These are phyloP conservation scores for Arbutus unedo DNA, from an alignment of 148 eudicot genomes.

Conservation along the genomic window DNA sequence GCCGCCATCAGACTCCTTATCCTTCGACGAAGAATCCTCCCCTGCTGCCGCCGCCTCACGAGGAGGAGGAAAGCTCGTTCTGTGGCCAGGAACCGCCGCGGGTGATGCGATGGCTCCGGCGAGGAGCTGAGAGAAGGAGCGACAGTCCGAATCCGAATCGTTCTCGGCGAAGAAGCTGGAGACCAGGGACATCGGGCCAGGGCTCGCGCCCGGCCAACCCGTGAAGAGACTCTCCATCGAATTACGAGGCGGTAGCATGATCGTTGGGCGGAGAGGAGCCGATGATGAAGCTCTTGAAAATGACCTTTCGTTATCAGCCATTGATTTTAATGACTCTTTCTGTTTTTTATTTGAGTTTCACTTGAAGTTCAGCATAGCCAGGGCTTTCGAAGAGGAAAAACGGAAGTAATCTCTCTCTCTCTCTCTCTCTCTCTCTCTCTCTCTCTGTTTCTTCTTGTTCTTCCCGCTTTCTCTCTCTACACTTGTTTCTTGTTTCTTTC, in stretches of 20 bases:
- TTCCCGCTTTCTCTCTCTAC: constrained; percentile 1
- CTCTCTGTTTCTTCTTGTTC: not conserved
- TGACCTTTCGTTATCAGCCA: constrained; percentile 20
- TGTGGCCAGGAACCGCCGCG: constrained; percentile 9
- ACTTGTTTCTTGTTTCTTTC: not conserved
- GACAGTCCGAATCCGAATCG: constrained; percentile 62
- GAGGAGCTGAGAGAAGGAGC: constrained; percentile 84
- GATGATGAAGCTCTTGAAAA: constrained; percentile 14
- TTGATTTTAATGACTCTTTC: not conserved
- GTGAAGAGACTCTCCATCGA: constrained; percentile 43
- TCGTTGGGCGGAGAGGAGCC: constrained; percentile 37
- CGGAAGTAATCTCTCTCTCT: not conserved
- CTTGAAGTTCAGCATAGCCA: not conserved
- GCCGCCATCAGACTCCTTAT: constrained; percentile 8
- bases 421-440: constrained; percentile 3
- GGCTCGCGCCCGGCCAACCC: constrained; percentile 63
- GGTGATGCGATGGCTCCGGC: constrained; percentile 68
- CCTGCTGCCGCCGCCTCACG: not conserved
- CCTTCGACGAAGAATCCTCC: not conserved
- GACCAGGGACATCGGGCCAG: constrained; percentile 78
- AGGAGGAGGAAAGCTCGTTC: constrained; percentile 17
- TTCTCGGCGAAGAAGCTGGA: constrained; percentile 66
- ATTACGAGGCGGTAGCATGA: constrained; percentile 50
- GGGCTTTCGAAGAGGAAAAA: not conserved
- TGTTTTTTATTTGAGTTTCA: not conserved